Conservation (phyloP, 352 stramenopile species). For the Phytopythium mirpurense region DNA sequence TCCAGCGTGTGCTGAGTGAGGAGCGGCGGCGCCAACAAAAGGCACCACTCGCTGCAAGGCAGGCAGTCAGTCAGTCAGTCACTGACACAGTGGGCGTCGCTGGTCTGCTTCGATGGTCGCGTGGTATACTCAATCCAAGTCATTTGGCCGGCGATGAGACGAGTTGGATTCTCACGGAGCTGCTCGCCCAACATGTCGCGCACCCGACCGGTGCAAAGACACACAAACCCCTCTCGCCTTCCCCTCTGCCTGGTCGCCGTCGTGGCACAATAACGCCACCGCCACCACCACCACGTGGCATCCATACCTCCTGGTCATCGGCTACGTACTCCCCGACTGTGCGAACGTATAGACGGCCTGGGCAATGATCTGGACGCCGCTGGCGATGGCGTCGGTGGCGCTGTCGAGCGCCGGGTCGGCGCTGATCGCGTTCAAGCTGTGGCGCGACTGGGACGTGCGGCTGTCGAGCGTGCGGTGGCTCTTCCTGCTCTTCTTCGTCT, state of each 20-base stretch:
- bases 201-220: constrained; percentile 1
- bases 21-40: no score
- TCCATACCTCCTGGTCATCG: no score
- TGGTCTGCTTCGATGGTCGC: background rate
- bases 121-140: background rate
- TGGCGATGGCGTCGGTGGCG: constrained; percentile 13
- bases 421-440: constrained; percentile 23
- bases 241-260: no score
- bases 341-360: no score
- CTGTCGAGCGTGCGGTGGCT: constrained; percentile 29
- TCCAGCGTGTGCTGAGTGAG: no score
- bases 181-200: constrained; percentile 2
- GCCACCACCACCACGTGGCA: no score
- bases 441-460: constrained; percentile 28
- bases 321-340: no score
- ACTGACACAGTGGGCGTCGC: no score
- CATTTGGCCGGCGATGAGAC: background rate
- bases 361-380: constrained; percentile 28
- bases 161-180: background rate
- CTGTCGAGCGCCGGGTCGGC: constrained; percentile 16
- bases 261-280: no score
- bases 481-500: constrained; percentile 35
- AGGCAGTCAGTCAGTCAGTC: no score
- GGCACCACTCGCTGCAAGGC: no score
- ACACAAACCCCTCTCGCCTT: background rate